Percentiles rank a stretch among this genome's conserved stretches.
Evolutionary conservation across 768 basidiomycete species (phyloP).

Genomic region (Cyclocybe cylindracea): DNA sequence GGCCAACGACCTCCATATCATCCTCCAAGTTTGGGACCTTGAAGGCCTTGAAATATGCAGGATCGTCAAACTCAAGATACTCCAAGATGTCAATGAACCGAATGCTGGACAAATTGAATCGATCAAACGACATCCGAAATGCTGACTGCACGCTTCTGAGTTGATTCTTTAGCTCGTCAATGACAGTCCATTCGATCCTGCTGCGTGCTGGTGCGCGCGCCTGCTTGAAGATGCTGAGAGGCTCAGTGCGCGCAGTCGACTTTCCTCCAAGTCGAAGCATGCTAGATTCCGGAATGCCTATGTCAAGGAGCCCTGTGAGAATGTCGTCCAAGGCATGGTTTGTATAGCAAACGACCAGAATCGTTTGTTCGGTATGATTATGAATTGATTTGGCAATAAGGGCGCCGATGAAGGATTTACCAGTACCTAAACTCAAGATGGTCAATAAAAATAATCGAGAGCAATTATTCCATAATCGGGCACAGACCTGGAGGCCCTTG

Average conservation of each 20-base stretch:
- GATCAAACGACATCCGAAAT: too few species aligned
- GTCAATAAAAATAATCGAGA: too few species aligned
- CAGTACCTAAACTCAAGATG: conserved; percentile 47
- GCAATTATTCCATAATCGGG: too few species aligned
- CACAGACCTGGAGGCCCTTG: conserved; percentile 67
- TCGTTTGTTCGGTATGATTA: conserved; percentile 43
- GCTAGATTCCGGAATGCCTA: conserved; percentile 46
- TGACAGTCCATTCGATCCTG: conserved; percentile 34
- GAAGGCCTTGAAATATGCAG: conserved; percentile 42
- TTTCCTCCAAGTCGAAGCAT: conserved; percentile 64
- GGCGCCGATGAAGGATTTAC: conserved; percentile 71
- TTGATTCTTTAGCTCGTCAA: conserved; percentile 36
- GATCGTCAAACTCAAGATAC: conserved; percentile 51
- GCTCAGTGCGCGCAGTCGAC: conserved; percentile 43
- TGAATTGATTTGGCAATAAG: conserved; percentile 60
- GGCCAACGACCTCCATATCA: conserved; percentile 46
- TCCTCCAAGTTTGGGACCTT: conserved; percentile 34
- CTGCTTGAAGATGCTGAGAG: conserved; percentile 44
- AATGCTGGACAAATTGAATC: conserved; percentile 1
- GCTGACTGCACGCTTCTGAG: conserved; percentile 3
- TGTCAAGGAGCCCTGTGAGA: conserved; percentile 56
- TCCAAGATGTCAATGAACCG: conserved; percentile 33
- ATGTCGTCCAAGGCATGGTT: conserved; percentile 74
- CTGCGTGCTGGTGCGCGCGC: conserved; percentile 9
- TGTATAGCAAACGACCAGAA: conserved; percentile 69